Evolutionary conservation across 2,329 filamentous ascomycete genomes (phyloP), one percentile per base, ranked within the genome.

Genomic region (Chaetoscypha palmicola): DNA sequence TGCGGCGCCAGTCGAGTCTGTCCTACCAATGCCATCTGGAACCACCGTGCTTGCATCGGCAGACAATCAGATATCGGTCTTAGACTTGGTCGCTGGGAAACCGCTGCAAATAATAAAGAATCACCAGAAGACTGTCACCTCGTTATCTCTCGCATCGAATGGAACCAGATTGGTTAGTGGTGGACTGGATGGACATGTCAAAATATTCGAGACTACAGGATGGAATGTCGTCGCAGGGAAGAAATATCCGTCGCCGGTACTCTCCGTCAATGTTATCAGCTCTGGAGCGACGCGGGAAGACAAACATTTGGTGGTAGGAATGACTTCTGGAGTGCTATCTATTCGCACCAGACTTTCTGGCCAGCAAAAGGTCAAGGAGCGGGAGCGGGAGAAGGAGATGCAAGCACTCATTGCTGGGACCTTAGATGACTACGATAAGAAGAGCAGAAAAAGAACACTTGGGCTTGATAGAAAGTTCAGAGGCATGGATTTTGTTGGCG

Each of bases 161-260:
- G 86, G 86, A 36, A 79, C 79, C 39, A 79, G 92, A 39, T 74
- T 98, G 45, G 77, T 98, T 42, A 90, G 83, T 52, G 92, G 89
- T 65, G 89, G 83, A 16, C 73, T 98, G 35, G 92, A 98, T 64
- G 94, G 92, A 8, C 92, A 97, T 66, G 82, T 97, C 68, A 98
- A 98, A 68, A 80, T 98, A 30, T 97, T 94, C 58, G 91, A 97
- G 67, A 96, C 90, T 1, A 82, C 81, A 1, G 83, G 79, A 39
- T 98, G 92, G 92, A 95, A 96, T 61, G 86, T 97, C 5, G 90
- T 97, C n/a, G 84, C 87, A 30, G 91, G 87, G 40, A 80, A 85
- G 48, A 98, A 97, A 67, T 98, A 97, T 66, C 83, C 88, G 4
- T 86, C 88, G 1, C 92, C 92, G 1, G 85, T 98, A 46, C 77